These are phyloP conservation scores for Microbotryum lychnidis-dioicae DNA, from an alignment of 1,284 basidiomycete species.

Conservation along the genomic window DNA sequence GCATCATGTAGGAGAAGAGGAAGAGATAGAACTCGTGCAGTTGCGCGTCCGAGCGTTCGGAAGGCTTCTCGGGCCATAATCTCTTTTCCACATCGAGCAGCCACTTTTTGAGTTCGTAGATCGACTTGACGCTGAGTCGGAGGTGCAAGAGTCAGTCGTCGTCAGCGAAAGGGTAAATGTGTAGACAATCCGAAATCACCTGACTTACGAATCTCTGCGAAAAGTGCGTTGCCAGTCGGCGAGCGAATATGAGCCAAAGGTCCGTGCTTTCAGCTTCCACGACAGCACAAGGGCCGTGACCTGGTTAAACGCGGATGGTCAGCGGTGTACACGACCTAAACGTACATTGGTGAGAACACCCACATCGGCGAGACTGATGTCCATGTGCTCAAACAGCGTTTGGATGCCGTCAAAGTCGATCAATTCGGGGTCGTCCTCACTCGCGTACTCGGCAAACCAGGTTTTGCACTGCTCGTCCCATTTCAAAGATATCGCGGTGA, in stretches of 20 bases:
- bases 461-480: conserved; percentile 15
- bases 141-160: background rate
- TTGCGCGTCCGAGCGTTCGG: background rate
- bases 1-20: conserved; percentile 20
- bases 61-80: background rate
- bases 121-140: background rate
- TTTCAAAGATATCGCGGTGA: background rate
- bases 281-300: conserved; percentile 24
- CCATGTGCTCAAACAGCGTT: conserved; percentile 26
- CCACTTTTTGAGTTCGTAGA: background rate
- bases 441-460: conserved; percentile 22
- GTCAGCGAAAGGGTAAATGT: no score
- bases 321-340: background rate
- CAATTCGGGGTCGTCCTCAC: conserved; percentile 5
- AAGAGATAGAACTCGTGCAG: background rate
- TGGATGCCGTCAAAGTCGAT: conserved; percentile 26
- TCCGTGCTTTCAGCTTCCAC: conserved; percentile 13
- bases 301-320: conserved; percentile 3
- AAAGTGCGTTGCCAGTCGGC: background rate
- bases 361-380: conserved; percentile 5
- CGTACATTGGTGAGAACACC: background rate
- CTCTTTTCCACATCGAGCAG: conserved; percentile 3
- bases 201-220: background rate
- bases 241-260: conserved; percentile 19
- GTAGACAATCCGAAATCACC: no score